Conservation (phyloP, 2,329 filamentous ascomycete genomes). For the Hymenoscyphus scutula region DNA sequence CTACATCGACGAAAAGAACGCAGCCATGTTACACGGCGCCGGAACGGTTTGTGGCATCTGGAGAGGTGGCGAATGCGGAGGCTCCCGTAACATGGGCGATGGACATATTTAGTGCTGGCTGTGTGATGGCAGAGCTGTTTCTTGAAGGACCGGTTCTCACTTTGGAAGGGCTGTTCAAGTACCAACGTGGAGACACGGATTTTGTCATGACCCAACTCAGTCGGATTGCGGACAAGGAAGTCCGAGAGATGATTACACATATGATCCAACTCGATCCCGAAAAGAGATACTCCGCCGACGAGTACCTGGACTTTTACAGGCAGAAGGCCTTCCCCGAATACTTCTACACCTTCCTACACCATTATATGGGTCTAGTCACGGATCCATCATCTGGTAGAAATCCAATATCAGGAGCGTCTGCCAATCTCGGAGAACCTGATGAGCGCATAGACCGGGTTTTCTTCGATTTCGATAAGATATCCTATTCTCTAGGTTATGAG, state of each 20-base stretch:
- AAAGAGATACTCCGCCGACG: slow-evolving; percentile 86
- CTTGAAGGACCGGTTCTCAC: slow-evolving; percentile 95
- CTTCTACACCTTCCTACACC: slow-evolving; percentile 95
- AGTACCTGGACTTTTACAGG: slow-evolving; percentile 91
- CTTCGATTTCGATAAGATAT: slow-evolving; percentile 96
- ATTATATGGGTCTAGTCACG: slow-evolving; percentile 95
- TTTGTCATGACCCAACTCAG: slow-evolving; percentile 69
- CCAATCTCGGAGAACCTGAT: slow-evolving; percentile 82
- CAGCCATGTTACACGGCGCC: slow-evolving; percentile 92
- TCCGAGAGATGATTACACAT: slow-evolving; percentile 85
- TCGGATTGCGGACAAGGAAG: slow-evolving; percentile 82
- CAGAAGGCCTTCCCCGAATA: slow-evolving; percentile 91
- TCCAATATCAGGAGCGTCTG: slow-evolving; percentile 63
- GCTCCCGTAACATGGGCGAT: slow-evolving; percentile 83
- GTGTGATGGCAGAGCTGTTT: slow-evolving; percentile 94
- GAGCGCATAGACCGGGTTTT: slow-evolving; percentile 92
- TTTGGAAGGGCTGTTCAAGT: slow-evolving; percentile 94
- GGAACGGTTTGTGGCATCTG: slow-evolving; percentile 78
- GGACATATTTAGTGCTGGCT: slow-evolving; percentile 97
- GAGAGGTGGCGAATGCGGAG: slow-evolving; percentile 61
- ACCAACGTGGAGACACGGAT: slow-evolving; percentile 88
- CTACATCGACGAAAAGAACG: slow-evolving; percentile 75
- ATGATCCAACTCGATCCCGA: slow-evolving; percentile 97
- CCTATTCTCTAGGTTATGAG: slow-evolving; percentile 82
- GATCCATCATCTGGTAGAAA: slow-evolving; percentile 80